Evolutionary conservation across 208 protist genomes (phyloP).

Genomic region (Acanthamoeba triangularis): DNA sequence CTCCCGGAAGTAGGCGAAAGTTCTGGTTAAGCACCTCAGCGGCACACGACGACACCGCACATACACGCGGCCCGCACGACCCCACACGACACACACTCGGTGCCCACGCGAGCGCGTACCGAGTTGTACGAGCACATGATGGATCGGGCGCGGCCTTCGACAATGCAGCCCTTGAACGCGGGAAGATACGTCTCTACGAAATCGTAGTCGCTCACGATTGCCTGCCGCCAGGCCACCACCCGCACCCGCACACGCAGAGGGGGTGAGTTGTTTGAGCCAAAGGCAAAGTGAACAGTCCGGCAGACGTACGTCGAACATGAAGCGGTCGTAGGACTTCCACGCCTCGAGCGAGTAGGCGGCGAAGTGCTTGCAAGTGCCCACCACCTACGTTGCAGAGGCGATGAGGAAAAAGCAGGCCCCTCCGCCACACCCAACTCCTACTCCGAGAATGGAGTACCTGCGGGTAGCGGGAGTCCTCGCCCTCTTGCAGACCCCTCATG

Average conservation of each 20-base stretch:
- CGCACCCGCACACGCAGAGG: background rate
- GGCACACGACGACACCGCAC: no score
- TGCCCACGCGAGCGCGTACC: no score
- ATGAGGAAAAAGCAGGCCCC: background rate
- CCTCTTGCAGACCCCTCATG: constrained; percentile 8
- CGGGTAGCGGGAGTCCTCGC: constrained; percentile 8
- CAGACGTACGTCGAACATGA: background rate
- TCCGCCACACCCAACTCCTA: background rate
- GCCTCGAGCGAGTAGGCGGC: constrained; percentile 2
- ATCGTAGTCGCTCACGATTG: constrained; percentile 37
- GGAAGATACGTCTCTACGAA: constrained; percentile 38
- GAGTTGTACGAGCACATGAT: constrained; percentile 69
- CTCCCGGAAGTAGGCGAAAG: background rate
- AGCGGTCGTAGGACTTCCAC: constrained; percentile 6
- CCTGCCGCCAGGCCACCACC: background rate
- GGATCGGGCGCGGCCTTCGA: background rate
- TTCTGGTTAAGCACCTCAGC: no score
- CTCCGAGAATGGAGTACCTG: background rate
- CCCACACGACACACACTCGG: no score
- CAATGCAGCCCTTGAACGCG: background rate
- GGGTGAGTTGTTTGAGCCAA: background rate
- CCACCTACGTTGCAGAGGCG: background rate
- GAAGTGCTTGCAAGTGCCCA: constrained; percentile 55
- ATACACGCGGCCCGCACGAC: no score
- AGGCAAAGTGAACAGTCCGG: background rate